These are phyloP conservation scores for Coffea humblotiana DNA, from an alignment of 305 asterid genomes.

Conservation along the genomic window DNA sequence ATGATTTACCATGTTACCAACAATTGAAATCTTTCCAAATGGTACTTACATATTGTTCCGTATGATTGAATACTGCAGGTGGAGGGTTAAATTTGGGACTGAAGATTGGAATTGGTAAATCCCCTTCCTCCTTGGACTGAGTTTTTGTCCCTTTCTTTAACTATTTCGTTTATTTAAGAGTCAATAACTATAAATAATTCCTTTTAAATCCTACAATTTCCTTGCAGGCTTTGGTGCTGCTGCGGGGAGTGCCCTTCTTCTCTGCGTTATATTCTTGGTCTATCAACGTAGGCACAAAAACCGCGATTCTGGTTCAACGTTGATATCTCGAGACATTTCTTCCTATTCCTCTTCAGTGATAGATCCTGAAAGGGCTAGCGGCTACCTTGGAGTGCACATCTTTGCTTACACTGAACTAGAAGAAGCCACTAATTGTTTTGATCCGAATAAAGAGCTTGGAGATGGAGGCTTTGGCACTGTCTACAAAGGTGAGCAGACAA, in stretches of 20 bases:
- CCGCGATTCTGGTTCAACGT: slow-evolving; percentile 15
- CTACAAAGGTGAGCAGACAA: slow-evolving; percentile 38
- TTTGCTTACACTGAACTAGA: slow-evolving; percentile 48
- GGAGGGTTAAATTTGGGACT: slow-evolving; percentile 15
- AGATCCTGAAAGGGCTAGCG: slow-evolving; percentile 35
- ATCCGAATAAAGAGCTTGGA: slow-evolving; percentile 51
- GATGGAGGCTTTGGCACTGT: slow-evolving; percentile 78
- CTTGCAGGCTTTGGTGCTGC: slow-evolving; percentile 45
- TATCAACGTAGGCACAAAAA: slow-evolving; percentile 27
- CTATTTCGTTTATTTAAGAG: not conserved
- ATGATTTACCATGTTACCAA: not conserved
- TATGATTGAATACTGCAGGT: slow-evolving; percentile 18
- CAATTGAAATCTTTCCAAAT: not conserved
- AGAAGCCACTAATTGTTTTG: slow-evolving; percentile 51
- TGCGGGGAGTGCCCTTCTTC: slow-evolving; percentile 28
- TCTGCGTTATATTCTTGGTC: slow-evolving; percentile 29
- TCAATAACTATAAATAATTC: not conserved
- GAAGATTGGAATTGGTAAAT: slow-evolving; percentile 51
- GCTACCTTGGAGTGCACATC: slow-evolving; percentile 43
- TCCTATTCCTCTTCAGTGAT: slow-evolving; percentile 33
- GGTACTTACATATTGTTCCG: slow-evolving; percentile 7
- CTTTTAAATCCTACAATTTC: not conserved
- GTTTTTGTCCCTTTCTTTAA: not conserved
- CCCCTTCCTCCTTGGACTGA: not conserved
- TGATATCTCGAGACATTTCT: slow-evolving; percentile 22